Evolutionary conservation across 371 early-diverging fungal genomes (phyloP).

Genomic region (Chytridiales sp.): DNA sequence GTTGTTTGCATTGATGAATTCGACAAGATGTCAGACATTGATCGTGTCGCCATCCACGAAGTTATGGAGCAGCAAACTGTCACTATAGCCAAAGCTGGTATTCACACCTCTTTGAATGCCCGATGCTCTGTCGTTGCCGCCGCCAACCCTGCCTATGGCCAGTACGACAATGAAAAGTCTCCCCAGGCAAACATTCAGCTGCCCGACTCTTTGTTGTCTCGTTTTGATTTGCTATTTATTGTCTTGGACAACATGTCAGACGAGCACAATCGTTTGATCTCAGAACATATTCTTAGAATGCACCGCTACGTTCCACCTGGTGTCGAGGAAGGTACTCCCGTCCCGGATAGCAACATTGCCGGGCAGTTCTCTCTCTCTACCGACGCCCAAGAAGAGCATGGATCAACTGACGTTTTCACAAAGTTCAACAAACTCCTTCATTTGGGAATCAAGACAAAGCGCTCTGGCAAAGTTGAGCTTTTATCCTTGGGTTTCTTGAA

Average conservation of each 20-base stretch:
- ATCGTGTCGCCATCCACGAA: constrained; percentile 99
- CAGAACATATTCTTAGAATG: constrained; percentile 89
- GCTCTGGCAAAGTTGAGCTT: constrained; percentile 29
- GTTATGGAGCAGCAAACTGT: constrained; percentile 97
- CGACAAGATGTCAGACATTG: constrained; percentile 99
- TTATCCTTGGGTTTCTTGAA: constrained; percentile 47
- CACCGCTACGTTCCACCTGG: constrained; percentile 89
- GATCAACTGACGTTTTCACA: constrained; percentile 69
- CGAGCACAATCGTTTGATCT: constrained; percentile 80
- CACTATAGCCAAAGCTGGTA: constrained; percentile 84
- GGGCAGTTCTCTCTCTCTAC: constrained; percentile 37
- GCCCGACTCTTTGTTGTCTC: constrained; percentile 91
- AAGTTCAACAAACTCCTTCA: constrained; percentile 77
- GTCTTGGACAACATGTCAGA: constrained; percentile 85
- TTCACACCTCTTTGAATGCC: constrained; percentile 97
- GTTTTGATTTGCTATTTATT: constrained; percentile 98
- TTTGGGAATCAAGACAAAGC: constrained; percentile 52
- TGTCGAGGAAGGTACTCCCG: constrained; percentile 81
- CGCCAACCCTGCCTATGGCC: constrained; percentile 98
- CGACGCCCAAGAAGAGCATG: constrained; percentile 13
- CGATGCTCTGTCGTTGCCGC: constrained; percentile 98
- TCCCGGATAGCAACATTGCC: constrained; percentile 61
- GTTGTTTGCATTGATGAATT: constrained; percentile 99
- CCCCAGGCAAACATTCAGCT: constrained; percentile 87
- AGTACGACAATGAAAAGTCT: constrained; percentile 35